Percentiles rank a stretch among this genome's conserved stretches.
These are phyloP conservation scores for Aspergillus sp. DNA, from an alignment of 2,329 filamentous ascomycete species.

Conservation along the genomic window DNA sequence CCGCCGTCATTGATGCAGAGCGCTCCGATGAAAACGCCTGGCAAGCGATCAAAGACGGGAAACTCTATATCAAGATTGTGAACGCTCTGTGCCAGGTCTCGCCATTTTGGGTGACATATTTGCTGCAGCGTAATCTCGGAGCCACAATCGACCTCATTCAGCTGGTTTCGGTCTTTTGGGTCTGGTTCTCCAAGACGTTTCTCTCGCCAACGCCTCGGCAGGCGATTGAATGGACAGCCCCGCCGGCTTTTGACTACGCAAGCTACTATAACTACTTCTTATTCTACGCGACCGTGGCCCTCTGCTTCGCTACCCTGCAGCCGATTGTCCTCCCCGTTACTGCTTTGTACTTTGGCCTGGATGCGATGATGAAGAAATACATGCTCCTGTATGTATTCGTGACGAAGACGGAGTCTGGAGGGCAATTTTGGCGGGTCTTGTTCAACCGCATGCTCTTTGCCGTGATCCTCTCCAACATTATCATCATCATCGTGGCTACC, in stretches of 20 bases:
- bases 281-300: slow-evolving; percentile 85
- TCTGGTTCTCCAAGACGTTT: slow-evolving; percentile 82
- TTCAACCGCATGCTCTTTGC: slow-evolving; percentile 93
- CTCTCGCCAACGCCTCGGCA: slow-evolving; percentile 85
- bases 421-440: slow-evolving; percentile 85
- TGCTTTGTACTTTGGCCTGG: slow-evolving; percentile 84
- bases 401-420: slow-evolving; percentile 95
- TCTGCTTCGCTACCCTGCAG: slow-evolving; percentile 83
- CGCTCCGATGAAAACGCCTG: slow-evolving; percentile 63
- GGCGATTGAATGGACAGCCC: slow-evolving; percentile 88
- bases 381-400: slow-evolving; percentile 90
- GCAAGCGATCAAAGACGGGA: slow-evolving; percentile 65
- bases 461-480: slow-evolving; percentile 72
- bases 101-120: slow-evolving; percentile 90
- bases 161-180: slow-evolving; percentile 77
- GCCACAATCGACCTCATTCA: slow-evolving; percentile 94
- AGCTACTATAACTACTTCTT: slow-evolving; percentile 98
- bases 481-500: slow-evolving; percentile 76
- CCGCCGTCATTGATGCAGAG: slow-evolving; percentile 63
- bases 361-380: slow-evolving; percentile 93
- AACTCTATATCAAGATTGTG: slow-evolving; percentile 68
- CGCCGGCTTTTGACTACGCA: slow-evolving; percentile 90
- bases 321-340: slow-evolving; percentile 84
- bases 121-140: slow-evolving; percentile 89
- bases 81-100: slow-evolving; percentile 78